Conservation (phyloP, 2,329 filamentous ascomycete species). For the Pseudogymnoascus sp. region DNA sequence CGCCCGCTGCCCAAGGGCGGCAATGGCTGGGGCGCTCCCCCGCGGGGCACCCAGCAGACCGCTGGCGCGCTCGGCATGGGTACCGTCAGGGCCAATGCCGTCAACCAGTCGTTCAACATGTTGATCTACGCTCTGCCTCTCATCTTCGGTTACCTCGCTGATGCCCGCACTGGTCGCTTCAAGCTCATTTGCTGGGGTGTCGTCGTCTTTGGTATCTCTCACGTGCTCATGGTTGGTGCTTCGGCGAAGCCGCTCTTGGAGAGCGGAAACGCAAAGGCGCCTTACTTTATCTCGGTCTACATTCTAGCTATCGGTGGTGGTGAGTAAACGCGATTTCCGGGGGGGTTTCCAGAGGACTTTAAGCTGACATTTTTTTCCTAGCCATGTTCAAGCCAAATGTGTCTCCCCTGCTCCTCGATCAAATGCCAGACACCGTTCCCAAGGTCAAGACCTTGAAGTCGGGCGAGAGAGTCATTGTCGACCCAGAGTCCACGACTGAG, state of each 20-base stretch:
- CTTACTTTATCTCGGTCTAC: constrained; percentile 23
- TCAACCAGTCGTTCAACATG: constrained; percentile 43
- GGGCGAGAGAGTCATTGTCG: constrained; percentile 54
- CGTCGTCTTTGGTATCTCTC: constrained; percentile 50
- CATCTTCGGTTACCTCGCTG: constrained; percentile 47
- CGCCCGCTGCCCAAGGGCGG: constrained; percentile 45
- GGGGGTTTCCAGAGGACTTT: constrained; percentile 50
- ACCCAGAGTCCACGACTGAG: constrained; percentile 49
- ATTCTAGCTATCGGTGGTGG: constrained; percentile 22
- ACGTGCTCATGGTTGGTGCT: constrained; percentile 53
- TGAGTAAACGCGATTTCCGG: constrained; percentile 37
- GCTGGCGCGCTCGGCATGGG: constrained; percentile 53
- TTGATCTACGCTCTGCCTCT: constrained; percentile 43
- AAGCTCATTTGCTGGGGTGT: constrained; percentile 45
- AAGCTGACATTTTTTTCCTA: constrained; percentile 58
- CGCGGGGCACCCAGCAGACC: constrained; percentile 19
- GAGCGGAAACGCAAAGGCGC: constrained; percentile 57
- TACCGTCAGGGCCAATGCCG: constrained; percentile 43
- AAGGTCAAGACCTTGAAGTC: constrained; percentile 39
- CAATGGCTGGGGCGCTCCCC: constrained; percentile 33
- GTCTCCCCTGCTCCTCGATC: constrained; percentile 53
- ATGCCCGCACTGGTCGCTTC: constrained; percentile 59
- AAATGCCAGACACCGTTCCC: constrained; percentile 35
- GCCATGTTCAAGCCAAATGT: constrained; percentile 58
- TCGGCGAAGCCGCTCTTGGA: constrained; percentile 49